Evolutionary conservation across 2,329 filamentous ascomycete species (phyloP).

Genomic region (Paraphaeosphaeria sporulosa): DNA sequence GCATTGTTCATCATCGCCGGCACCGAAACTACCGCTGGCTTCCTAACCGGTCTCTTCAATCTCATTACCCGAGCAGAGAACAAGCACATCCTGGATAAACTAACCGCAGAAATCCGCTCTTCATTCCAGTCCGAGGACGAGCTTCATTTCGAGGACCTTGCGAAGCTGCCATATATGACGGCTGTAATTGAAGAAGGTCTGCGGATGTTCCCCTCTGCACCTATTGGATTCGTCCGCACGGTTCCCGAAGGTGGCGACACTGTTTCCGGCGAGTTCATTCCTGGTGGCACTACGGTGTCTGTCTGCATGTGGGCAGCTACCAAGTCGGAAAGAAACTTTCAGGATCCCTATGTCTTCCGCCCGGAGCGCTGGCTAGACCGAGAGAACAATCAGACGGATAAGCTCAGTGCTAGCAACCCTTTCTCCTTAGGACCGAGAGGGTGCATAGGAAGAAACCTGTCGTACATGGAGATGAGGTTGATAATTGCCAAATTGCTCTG

Average conservation of each 20-base stretch:
- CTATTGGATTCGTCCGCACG: conserved; percentile 23
- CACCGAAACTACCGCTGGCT: conserved; percentile 28
- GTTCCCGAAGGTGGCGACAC: conserved; percentile 29
- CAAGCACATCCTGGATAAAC: conserved; percentile 22
- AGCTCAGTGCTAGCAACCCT: conserved; percentile 24
- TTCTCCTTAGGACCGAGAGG: conserved; percentile 29
- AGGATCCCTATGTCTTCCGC: conserved; percentile 25
- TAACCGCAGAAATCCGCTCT: conserved; percentile 24
- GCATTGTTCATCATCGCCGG: conserved; percentile 32
- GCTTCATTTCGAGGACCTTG: conserved; percentile 32
- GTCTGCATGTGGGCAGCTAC: conserved; percentile 3
- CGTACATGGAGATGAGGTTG: conserved; percentile 30
- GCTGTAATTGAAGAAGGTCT: conserved; percentile 41
- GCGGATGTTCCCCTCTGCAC: conserved; percentile 34
- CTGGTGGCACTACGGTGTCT: conserved; percentile 19
- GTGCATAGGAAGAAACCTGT: conserved; percentile 27
- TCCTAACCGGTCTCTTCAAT: conserved; percentile 10
- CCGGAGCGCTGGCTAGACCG: conserved; percentile 35
- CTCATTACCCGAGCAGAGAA: conserved; percentile 17
- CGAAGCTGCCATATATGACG: conserved; percentile 28
- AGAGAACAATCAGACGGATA: conserved; percentile 18
- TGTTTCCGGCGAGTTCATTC: conserved; percentile 24
- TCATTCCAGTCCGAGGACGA: conserved; percentile 29
- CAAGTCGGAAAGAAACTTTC: conserved; percentile 19
- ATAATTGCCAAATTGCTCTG: conserved; percentile 26